These are phyloP conservation scores for Quercus glauca DNA, from an alignment of 306 rosid genomes.

Conservation along the genomic window DNA sequence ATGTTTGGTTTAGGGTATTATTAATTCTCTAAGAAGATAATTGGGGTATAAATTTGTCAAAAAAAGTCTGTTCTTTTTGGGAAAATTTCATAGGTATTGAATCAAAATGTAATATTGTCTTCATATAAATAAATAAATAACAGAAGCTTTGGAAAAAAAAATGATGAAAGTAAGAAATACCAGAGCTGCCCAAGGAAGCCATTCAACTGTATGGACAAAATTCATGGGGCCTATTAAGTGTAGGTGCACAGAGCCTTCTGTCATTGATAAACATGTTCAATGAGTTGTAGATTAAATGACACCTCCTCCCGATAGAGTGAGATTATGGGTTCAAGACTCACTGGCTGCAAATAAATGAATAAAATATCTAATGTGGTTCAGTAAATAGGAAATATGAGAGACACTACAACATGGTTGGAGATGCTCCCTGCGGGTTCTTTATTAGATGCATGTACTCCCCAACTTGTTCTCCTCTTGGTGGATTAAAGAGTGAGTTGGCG, in stretches of 20 bases:
- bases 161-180: neutral
- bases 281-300: no score
- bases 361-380: neutral
- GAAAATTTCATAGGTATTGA: neutral
- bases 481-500: neutral
- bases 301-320: no score
- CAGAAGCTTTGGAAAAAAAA: neutral
- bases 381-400: neutral
- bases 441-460: neutral
- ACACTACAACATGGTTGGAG: neutral
- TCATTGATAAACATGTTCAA: no score
- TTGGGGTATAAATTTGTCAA: neutral
- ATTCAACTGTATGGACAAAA: neutral
- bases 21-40: neutral
- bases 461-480: neutral
- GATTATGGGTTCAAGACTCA: no score
- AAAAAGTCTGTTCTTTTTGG: neutral
- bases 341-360: no score
- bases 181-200: neutral
- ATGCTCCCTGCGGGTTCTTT: neutral
- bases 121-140: neutral
- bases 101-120: neutral
- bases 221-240: neutral
- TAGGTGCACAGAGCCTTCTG: no score
- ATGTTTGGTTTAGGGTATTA: neutral